Percentiles rank a stretch among this genome's conserved stretches.
These are phyloP conservation scores for Salix koriyanagi DNA, from an alignment of 345 rosid genomes.

Conservation along the genomic window DNA sequence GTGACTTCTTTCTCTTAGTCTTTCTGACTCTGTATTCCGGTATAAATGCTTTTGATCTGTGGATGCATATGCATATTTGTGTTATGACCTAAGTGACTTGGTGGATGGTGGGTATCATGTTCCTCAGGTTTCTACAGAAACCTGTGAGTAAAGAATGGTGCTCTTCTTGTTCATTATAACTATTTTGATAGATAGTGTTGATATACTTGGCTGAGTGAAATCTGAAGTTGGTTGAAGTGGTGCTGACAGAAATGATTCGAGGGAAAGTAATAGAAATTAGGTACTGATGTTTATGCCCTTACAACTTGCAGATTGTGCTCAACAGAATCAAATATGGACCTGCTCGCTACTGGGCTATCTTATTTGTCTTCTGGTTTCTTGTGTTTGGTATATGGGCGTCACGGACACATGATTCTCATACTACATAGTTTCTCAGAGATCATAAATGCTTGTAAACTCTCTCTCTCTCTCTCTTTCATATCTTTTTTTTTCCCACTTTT, in stretches of 20 bases:
- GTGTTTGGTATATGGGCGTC: constrained; percentile 98
- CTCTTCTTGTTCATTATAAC: not conserved
- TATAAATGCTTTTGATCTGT: constrained; percentile 4
- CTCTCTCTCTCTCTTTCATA: not conserved
- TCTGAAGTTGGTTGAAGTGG: not conserved
- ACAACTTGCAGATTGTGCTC: constrained; percentile 73
- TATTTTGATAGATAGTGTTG: not conserved
- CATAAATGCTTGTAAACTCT: not conserved
- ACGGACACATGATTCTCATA: constrained; percentile 57
- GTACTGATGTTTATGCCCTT: not conserved
- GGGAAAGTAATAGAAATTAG: no score
- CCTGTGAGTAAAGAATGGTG: not conserved
- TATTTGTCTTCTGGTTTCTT: constrained; percentile 96
- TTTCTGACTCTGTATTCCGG: constrained; percentile 4
- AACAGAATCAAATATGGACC: constrained; percentile 97
- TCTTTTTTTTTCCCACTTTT: not conserved
- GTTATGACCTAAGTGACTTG: not conserved
- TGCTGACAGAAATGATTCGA: not conserved
- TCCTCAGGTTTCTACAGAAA: not conserved
- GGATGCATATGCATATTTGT: not conserved
- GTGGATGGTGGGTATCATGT: not conserved
- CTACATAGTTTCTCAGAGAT: constrained; percentile 1
- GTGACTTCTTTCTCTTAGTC: constrained; percentile 19
- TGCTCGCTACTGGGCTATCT: constrained; percentile 95
- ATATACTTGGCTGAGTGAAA: not conserved